Evolutionary conservation across 2,329 filamentous ascomycete genomes (phyloP).

Genomic region (Nectriaceae sp.): DNA sequence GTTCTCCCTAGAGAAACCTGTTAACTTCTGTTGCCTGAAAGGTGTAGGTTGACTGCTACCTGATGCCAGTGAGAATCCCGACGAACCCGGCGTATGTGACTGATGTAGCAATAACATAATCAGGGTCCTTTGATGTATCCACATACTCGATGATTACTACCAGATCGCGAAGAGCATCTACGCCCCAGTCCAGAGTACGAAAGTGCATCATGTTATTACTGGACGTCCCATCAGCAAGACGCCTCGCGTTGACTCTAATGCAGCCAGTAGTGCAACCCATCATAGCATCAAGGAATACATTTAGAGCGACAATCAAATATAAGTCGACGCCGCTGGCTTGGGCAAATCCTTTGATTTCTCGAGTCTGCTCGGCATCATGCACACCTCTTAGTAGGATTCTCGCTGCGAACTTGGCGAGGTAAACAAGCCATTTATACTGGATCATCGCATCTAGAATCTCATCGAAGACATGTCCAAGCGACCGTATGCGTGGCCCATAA

Average conservation of each 20-base stretch:
- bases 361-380: slow-evolving; percentile 54
- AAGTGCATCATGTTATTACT: slow-evolving; percentile 50
- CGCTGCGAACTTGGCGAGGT: slow-evolving; percentile 39
- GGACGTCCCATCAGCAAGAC: slow-evolving; percentile 5
- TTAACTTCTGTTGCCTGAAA: no score
- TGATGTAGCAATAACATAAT: slow-evolving; percentile 46
- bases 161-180: slow-evolving; percentile 50
- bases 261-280: slow-evolving; percentile 65
- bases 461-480: slow-evolving; percentile 13
- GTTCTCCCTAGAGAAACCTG: not conserved
- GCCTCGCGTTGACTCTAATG: slow-evolving; percentile 5
- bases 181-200: slow-evolving; percentile 56
- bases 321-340: slow-evolving; percentile 50
- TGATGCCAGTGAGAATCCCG: slow-evolving; percentile 50
- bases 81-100: slow-evolving; percentile 53
- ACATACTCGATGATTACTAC: slow-evolving; percentile 56
- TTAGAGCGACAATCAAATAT: slow-evolving; percentile 59
- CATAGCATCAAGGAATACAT: slow-evolving; percentile 60
- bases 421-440: slow-evolving; percentile 10
- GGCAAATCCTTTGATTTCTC: slow-evolving; percentile 58
- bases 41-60: slow-evolving; percentile 8
- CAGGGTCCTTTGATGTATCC: slow-evolving; percentile 31
- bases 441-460: slow-evolving; percentile 15
- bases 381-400: slow-evolving; percentile 49
- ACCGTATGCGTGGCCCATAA: slow-evolving; percentile 7